Evolutionary conservation across 2,329 filamentous ascomycete genomes (phyloP).

Genomic region (Phoma sp.): DNA sequence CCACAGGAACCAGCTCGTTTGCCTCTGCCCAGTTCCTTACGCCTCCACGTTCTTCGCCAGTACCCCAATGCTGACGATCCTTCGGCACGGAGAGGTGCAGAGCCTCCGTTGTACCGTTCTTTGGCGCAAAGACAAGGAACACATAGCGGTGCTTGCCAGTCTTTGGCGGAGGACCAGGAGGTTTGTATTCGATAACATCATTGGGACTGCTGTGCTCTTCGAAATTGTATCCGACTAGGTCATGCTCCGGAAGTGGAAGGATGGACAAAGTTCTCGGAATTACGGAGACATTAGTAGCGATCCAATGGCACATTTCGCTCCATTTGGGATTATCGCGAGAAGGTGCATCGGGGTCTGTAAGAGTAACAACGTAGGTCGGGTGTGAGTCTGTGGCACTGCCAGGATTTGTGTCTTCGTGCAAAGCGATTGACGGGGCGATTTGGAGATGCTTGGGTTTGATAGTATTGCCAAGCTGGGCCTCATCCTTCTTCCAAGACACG

Average conservation of each 20-base stretch:
- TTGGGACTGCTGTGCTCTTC: conserved; percentile 27
- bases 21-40: conserved; percentile 58
- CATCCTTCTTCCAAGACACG: conserved; percentile 54
- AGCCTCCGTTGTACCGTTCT: conserved; percentile 51
- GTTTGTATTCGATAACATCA: conserved; percentile 58
- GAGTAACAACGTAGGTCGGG: conserved; percentile 55
- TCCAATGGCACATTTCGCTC: conserved; percentile 66
- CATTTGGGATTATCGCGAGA: conserved; percentile 60
- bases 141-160: conserved; percentile 65
- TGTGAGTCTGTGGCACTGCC: conserved; percentile 24
- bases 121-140: conserved; percentile 57
- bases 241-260: conserved; percentile 35
- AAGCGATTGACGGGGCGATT: conserved; percentile 49
- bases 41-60: conserved; percentile 55
- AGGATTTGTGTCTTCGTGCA: conserved; percentile 42
- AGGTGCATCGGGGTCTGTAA: conserved; percentile 66
- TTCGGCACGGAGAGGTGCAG: conserved; percentile 54
- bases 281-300: conserved; percentile 48
- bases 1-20: conserved; percentile 57
- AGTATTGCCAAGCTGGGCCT: conserved; percentile 59
- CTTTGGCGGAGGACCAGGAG: conserved; percentile 61
- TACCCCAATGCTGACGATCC: conserved; percentile 63
- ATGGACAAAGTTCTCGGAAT: conserved; percentile 28
- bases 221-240: conserved; percentile 10
- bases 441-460: conserved; percentile 53